A percentile compares a stretch with the other conserved stretches of the same genome.
Evolutionary conservation across 192 early-diverging fungal species (phyloP).

Genomic region (Gaertneriomyces semiglobifer): DNA sequence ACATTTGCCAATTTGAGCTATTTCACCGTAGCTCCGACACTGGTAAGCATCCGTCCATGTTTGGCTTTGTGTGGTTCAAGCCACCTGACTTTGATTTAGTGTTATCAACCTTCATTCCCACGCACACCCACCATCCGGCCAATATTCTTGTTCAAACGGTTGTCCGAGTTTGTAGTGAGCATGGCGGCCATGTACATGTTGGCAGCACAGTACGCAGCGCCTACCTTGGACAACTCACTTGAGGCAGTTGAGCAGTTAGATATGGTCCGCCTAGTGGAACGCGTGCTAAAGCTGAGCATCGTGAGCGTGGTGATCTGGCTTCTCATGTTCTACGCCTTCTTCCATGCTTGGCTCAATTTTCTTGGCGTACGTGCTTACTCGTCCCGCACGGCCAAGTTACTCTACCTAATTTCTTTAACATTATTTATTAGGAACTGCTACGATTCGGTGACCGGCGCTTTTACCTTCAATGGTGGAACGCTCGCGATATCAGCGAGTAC

Average conservation of each 20-base stretch:
- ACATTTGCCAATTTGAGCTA: conserved; percentile 62
- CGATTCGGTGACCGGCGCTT: conserved; percentile 86
- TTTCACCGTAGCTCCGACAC: conserved; percentile 77
- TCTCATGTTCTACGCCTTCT: conserved; percentile 83
- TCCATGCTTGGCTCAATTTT: conserved; percentile 77
- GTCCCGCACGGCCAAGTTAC: background rate
- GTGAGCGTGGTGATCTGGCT: conserved; percentile 76
- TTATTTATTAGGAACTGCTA: conserved; percentile 41
- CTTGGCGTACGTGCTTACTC: conserved; percentile 52
- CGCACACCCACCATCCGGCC: conserved; percentile 60
- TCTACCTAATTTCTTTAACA: conserved; percentile 14
- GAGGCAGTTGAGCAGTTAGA: conserved; percentile 66
- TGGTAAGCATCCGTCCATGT: conserved; percentile 29
- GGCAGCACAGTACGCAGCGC: conserved; percentile 44
- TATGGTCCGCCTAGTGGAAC: conserved; percentile 66
- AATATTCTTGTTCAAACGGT: conserved; percentile 75
- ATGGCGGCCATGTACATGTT: conserved; percentile 75
- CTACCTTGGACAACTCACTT: conserved; percentile 74
- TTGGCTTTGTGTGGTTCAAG: background rate
- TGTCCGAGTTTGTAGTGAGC: conserved; percentile 64
- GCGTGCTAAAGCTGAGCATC: conserved; percentile 80
- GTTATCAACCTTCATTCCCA: conserved; percentile 85
- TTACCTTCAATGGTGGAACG: conserved; percentile 86
- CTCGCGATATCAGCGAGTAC: conserved; percentile 68
- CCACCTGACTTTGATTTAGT: conserved; percentile 18